Percentiles rank a stretch among this genome's conserved stretches.
Evolutionary conservation across 441 rosid genomes (phyloP).

Genomic region (Pelargonium australe): DNA sequence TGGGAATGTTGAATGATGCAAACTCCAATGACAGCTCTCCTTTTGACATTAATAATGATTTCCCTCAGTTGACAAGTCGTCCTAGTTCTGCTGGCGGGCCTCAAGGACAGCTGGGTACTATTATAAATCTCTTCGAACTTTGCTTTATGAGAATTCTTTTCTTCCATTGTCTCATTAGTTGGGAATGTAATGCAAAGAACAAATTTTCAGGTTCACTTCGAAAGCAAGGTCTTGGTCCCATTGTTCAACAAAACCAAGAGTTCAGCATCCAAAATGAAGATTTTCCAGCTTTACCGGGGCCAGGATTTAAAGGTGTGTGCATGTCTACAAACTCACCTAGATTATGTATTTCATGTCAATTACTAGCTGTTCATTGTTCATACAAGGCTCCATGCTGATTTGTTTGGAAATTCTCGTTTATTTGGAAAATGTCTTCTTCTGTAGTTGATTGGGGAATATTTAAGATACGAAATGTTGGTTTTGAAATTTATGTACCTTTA

Average conservation of each 20-base stretch:
- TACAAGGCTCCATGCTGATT: neutral
- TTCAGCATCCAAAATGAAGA: conserved; percentile 98
- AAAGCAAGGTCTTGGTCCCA: conserved; percentile 85
- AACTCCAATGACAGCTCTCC: conserved; percentile 74
- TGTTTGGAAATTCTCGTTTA: too few relatives aligned
- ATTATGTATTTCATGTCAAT: neutral
- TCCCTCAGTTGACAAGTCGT: conserved; percentile 82
- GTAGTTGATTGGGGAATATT: neutral
- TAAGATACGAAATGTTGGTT: neutral
- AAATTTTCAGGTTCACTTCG: conserved; percentile 59
- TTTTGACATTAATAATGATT: conserved; percentile 84
- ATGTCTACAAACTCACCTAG: neutral
- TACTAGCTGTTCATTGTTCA: neutral
- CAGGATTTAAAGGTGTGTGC: conserved; percentile 80
- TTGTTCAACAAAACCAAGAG: conserved; percentile 96
- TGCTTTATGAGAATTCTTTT: conserved; percentile 16
- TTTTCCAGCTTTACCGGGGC: conserved; percentile 80
- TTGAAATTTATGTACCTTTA: neutral
- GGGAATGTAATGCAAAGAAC: conserved; percentile 20
- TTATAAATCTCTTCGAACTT: conserved; percentile 12
- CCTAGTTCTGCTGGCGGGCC: conserved; percentile 91
- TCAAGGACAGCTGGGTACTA: conserved; percentile 85
- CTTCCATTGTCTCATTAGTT: neutral
- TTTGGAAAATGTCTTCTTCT: neutral
- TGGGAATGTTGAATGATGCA: conserved; percentile 85